Base-by-base conservation (phyloP, 208 protist species). In the Acanthamoeba healyi region DNA sequence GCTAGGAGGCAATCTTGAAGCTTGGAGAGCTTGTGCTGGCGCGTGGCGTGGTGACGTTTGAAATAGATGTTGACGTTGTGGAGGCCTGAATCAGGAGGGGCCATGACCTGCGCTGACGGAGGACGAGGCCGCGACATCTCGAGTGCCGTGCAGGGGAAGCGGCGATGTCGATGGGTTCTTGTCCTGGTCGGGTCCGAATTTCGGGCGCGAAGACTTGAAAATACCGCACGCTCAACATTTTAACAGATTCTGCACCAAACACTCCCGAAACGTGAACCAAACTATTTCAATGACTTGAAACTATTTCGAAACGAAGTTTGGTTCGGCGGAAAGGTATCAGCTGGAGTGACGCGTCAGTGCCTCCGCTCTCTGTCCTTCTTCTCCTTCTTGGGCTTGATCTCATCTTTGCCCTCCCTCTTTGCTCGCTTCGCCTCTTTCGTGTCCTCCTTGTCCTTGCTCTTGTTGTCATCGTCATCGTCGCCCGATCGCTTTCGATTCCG, bases 401-500 rank as follows among this genome's bases (percentile, higher is more conserved):
- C 54, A 6, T n/a, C n/a, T n/a, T 61, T 61, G 6, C 29, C 26
- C 14, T 81, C 70, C 24, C 24, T 46, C 70, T 44, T 79, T 26
- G 17, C 7, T 12, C 70, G 70, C 70, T 81, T 81, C 17, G 70
- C 44, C 9, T 49, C 44, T 49, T 74, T 10, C n/a, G 26, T 4
- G 10, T 22, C 65, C 9, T 10, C 12, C 17, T 74, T 34, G 40
- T 24, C 40, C 70, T 81, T 36, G 14, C 38, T 81, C 70, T n/a
- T 14, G 10, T 49, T 46, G 17, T 81, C 36, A 32, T 10, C 24
- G 12, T 29, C 49, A 5, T 14, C 49, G 24, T 56, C 24, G 49
- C 49, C n/a, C 24, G 70, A 22, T 29, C 70, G 70, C 70, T 81
- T 81, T 46, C 70, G 29, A 38, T 81, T 22, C 70, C 70, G 70